These are phyloP conservation scores for Botryotinia narcissicola DNA, from an alignment of 2,329 filamentous ascomycete species.

Conservation along the genomic window DNA sequence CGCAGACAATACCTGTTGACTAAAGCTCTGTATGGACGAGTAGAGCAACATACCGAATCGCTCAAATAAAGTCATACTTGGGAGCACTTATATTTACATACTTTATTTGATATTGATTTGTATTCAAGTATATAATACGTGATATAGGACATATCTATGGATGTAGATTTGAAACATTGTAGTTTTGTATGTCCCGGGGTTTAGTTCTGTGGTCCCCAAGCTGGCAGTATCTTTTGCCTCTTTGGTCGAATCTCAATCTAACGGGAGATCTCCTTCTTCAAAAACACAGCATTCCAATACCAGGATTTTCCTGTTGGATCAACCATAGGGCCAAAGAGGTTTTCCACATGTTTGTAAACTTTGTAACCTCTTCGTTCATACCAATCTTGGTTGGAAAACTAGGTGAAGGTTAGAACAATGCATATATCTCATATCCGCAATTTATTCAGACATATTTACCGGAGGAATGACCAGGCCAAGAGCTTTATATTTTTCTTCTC, in stretches of 20 bases:
- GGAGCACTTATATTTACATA: background rate
- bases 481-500: constrained; percentile 25
- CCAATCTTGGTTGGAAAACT: constrained; percentile 34
- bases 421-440: background rate
- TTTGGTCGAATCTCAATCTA: background rate
- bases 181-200: background rate
- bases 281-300: constrained; percentile 27
- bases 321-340: constrained; percentile 20
- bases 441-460: constrained; percentile 11
- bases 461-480: constrained; percentile 22
- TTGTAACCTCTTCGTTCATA: constrained; percentile 34
- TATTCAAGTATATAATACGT: background rate
- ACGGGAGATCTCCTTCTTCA: constrained; percentile 28
- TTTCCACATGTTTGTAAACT: constrained; percentile 24
- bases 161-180: background rate
- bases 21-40: background rate
- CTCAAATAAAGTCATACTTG: background rate
- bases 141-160: background rate
- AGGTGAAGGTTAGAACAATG: background rate
- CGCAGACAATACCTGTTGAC: background rate
- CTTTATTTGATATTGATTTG: background rate
- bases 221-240: background rate
- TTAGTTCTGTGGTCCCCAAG: background rate
- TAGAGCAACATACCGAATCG: background rate
- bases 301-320: constrained; percentile 27